Evolutionary conservation across 768 basidiomycete species (phyloP).

Genomic region (Collybia sordida): DNA sequence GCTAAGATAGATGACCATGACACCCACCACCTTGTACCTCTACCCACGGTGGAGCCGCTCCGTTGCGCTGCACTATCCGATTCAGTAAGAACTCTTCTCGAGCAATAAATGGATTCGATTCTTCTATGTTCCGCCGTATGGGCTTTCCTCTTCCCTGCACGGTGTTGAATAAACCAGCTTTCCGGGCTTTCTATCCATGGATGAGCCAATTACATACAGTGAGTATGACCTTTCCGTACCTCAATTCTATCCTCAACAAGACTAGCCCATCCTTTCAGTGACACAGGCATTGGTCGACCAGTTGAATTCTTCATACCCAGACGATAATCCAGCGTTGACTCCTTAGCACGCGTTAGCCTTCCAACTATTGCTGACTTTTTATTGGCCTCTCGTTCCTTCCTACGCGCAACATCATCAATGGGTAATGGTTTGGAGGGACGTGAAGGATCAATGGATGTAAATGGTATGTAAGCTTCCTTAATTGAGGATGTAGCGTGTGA

Average conservation of each 20-base stretch:
- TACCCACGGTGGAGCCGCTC: constrained; percentile 86
- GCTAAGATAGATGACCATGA: background rate
- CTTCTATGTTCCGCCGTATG: constrained; percentile 34
- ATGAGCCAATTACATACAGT: background rate
- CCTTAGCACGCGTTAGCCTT: constrained; percentile 60
- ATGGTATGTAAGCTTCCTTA: constrained; percentile 48
- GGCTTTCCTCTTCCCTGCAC: constrained; percentile 63
- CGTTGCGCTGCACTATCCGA: constrained; percentile 77
- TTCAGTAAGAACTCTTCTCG: constrained; percentile 86
- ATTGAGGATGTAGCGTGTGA: constrained; percentile 53
- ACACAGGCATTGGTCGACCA: constrained; percentile 51
- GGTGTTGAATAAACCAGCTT: constrained; percentile 69
- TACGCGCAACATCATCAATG: constrained; percentile 36
- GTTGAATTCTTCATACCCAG: constrained; percentile 39
- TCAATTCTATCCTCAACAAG: constrained; percentile 82
- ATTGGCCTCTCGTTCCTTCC: constrained; percentile 46
- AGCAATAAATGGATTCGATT: constrained; percentile 58
- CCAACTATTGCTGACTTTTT: constrained; percentile 54
- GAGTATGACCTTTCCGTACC: constrained; percentile 38
- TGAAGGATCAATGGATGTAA: constrained; percentile 9
- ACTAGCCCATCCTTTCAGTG: constrained; percentile 71
- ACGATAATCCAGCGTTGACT: constrained; percentile 76
- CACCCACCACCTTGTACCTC: constrained; percentile 70
- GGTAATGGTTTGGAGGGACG: constrained; percentile 14
- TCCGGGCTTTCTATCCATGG: constrained; percentile 56